Percentiles rank a stretch among this genome's conserved stretches.
These are phyloP conservation scores for Malus hybrid DNA, from an alignment of 331 rosid species.

Conservation along the genomic window DNA sequence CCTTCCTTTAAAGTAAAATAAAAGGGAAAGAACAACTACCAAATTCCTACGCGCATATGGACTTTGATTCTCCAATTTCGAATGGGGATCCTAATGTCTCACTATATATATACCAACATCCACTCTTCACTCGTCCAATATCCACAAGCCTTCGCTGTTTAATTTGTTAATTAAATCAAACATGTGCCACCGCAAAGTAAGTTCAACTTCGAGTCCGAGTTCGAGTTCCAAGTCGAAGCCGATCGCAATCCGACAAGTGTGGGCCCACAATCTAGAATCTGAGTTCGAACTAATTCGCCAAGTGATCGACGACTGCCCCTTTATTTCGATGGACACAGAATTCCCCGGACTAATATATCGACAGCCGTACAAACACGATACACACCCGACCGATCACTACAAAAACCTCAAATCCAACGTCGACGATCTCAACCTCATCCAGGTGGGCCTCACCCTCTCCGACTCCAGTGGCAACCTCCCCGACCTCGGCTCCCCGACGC, in stretches of 20 bases:
- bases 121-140: not conserved
- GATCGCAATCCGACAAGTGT: constrained; percentile 39
- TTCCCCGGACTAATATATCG: constrained; percentile 55
- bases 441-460: constrained; percentile 59
- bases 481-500: constrained; percentile 17
- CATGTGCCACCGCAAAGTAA: not conserved
- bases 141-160: not conserved
- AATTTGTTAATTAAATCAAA: no score
- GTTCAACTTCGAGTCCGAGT: not conserved
- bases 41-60: not conserved
- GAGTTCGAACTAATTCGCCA: constrained; percentile 35
- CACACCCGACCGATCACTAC: constrained; percentile 50
- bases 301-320: constrained; percentile 26
- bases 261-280: constrained; percentile 40
- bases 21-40: not conserved
- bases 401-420: constrained; percentile 51
- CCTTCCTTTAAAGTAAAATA: no score
- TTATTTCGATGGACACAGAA: constrained; percentile 66
- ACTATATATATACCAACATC: constrained; percentile 4
- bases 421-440: constrained; percentile 61
- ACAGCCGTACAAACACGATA: constrained; percentile 16
- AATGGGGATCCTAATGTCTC: not conserved
- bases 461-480: constrained; percentile 53
- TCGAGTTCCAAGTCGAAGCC: constrained; percentile 6
- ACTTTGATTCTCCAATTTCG: not conserved